Evolutionary conservation across 805 yeast species (phyloP), one percentile per base, ranked within the genome.

Genomic region (Wickerhamomyces tratensis): DNA sequence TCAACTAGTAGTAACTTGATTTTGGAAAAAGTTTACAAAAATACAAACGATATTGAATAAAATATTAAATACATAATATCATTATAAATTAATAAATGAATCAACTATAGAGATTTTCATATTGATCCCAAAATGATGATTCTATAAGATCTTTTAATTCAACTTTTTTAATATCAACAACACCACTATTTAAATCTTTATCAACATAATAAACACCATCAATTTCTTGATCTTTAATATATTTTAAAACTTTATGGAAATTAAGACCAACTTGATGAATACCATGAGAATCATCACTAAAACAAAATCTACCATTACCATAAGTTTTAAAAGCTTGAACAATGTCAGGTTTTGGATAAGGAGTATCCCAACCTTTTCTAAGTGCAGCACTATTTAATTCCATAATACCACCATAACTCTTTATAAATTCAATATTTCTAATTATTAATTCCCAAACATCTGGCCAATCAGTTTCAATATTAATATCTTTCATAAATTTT

Each of bases 201-300:
- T 4, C 49, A 7, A 27, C 7, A 27, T 27, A 27, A 27, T 27
- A 27, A 10, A 27, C 10, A 27, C 10, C 30, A 8, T 27, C 10
- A 27, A 27, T 27, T 8, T 27, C 10, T 27, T 27, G 33, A 40
- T 56, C 49, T 35, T 61, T 50, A 11, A 77, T 62, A 49, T 80
- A 86, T 1, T 67, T 52, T 52, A 80, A 59, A 6, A 77, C 77
- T 51, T 74, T 72, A 37, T 63, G 64, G 55, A 81, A 93, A 57
- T 91, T 86, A 29, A 86, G 69, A 0, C 95, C 98, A 8, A 93
- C 79, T 51, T 93, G 98, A 2, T 67, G 65, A 5, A 79, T 62
- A 1, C 83, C 77, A 62, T 93, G 99, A 1, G 95, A 77, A 56
- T 93, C 98, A 58, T 93, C 98, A 43, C 96, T 86, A 11, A 93